Evolutionary conservation across 768 basidiomycete genomes (phyloP), one percentile per base, ranked within the genome.

Genomic region (Lyophyllum shimeji): DNA sequence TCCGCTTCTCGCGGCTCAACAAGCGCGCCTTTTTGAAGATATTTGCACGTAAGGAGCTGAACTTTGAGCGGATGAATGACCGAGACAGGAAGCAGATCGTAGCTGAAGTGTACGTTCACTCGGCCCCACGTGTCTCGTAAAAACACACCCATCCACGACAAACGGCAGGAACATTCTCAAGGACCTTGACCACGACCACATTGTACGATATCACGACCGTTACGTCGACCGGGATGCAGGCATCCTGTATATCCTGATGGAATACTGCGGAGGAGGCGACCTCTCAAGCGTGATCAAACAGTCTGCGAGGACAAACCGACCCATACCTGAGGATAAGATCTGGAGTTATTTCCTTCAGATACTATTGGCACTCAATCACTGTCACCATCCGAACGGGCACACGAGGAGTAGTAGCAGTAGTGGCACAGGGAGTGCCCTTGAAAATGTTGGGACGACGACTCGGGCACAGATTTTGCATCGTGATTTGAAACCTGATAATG

Each of bases 311-410:
- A 77, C 83, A 53, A 83, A 81, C 56, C 81, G 89, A 50, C 82
- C 85, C 2, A 84, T 98, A 51, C 82, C 93, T 1, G 97, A 99
- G 74, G 95, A 97, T 59, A 89, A 89, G 7, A 84, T 99, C 40
- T 98, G 97, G 97, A 84, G 84, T 65, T 98, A 96, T 68, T 95
- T 99, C 65, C 85, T 92, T 76, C 97, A 99, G 67, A 90, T 96
- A 46, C 75, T 94, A 0, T 79, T 90, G 34, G 97, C 97, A 0
- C 76, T 98, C 34, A 87, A 91, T 57, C 85, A 98, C 65, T 99
- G 97, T 66, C 97, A 99, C 63, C 90, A 92, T 63, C 93, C 95
- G 9, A 78, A 81, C 59, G 77, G 76, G 15, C 77, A 81, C 58
- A 78, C 79, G 7, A 69, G 85, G 60, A 76, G 72, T 29, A 67